Percentiles rank a stretch among this genome's conserved stretches.
phyloP scores from a whole-genome alignment of 1,284 basidiomycete species.

The Dichomitus squalens region DNA sequence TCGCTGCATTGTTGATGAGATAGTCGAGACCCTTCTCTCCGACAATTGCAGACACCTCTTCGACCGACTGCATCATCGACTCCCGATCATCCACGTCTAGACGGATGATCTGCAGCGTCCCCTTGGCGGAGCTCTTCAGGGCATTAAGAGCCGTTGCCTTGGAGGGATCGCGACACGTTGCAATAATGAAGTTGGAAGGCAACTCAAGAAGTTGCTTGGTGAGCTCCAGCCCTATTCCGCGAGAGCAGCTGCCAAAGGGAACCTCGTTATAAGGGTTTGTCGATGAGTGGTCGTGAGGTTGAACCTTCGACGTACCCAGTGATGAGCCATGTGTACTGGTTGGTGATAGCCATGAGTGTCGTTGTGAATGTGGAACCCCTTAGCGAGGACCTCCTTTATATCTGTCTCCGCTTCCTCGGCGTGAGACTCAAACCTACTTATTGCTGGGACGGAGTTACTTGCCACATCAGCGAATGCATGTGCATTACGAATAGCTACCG shows the following conservation, averaged over 20 bases:
- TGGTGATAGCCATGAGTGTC: too few species aligned
- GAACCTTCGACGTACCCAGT: too few species aligned
- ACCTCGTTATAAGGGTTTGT: neutral
- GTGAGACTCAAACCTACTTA: too few species aligned
- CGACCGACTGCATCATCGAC: conserved; percentile 30
- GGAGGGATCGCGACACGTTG: conserved; percentile 38
- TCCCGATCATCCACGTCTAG: conserved; percentile 36
- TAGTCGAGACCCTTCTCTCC: conserved; percentile 38
- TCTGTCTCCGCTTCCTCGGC: too few species aligned
- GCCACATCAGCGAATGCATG: too few species aligned
- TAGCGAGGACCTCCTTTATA: too few species aligned
- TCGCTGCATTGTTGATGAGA: conserved; percentile 42
- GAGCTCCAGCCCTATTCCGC: conserved; percentile 43
- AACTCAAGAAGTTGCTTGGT: conserved; percentile 36
- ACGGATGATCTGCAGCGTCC: conserved; percentile 35
- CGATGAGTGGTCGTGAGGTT: too few species aligned
- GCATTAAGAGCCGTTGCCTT: conserved; percentile 30
- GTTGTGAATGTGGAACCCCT: too few species aligned
- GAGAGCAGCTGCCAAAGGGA: conserved; percentile 32
- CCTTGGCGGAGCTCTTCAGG: conserved; percentile 25
- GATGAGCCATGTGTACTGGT: too few species aligned
- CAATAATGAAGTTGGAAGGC: conserved; percentile 38
- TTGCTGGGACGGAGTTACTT: too few species aligned
- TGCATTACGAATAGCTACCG: too few species aligned
- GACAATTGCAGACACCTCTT: conserved; percentile 29